A percentile compares a stretch with the other conserved stretches of the same genome.
Conservation (phyloP, 2,329 filamentous ascomycete species). For the Claviceps fusiformis region DNA sequence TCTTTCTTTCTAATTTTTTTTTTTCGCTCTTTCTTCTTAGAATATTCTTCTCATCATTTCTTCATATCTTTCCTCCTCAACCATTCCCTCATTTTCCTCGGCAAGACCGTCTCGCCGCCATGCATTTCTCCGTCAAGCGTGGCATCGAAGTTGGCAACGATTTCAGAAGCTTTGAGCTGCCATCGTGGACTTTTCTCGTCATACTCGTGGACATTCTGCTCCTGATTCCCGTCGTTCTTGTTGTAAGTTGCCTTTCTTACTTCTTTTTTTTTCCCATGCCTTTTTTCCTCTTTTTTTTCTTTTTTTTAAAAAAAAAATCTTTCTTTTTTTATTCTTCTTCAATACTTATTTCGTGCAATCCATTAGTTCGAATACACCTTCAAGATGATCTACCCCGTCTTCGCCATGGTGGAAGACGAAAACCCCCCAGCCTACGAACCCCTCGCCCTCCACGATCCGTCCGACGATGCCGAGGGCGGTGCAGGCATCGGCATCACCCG, state of each 20-base stretch:
- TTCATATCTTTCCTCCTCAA: neutral
- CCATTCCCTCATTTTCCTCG: neutral
- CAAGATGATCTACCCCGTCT: slow-evolving; percentile 34
- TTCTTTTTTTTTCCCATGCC: neutral
- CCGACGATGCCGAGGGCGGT: slow-evolving; percentile 20
- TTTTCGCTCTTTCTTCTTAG: too few species aligned
- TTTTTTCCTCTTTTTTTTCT: neutral
- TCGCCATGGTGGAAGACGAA: slow-evolving; percentile 46
- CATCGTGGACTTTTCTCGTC: slow-evolving; percentile 27
- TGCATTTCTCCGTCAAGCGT: slow-evolving; percentile 17
- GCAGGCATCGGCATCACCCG: slow-evolving; percentile 9
- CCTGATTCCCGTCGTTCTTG: slow-evolving; percentile 30
- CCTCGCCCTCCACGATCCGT: slow-evolving; percentile 28
- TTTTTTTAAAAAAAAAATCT: too few species aligned
- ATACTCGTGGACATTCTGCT: slow-evolving; percentile 27
- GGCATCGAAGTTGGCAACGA: slow-evolving; percentile 15
- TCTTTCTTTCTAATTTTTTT: neutral
- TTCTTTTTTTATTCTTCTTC: too few species aligned
- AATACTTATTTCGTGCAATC: too few species aligned
- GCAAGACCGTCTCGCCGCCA: neutral
- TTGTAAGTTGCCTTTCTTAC: slow-evolving; percentile 21
- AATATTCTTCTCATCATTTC: neutral
- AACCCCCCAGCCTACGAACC: slow-evolving; percentile 41
- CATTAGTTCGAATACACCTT: slow-evolving; percentile 37
- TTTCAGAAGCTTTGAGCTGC: slow-evolving; percentile 17